Evolutionary conservation across 345 rosid species (phyloP).

Genomic region (Leavenworthia alabamica): DNA sequence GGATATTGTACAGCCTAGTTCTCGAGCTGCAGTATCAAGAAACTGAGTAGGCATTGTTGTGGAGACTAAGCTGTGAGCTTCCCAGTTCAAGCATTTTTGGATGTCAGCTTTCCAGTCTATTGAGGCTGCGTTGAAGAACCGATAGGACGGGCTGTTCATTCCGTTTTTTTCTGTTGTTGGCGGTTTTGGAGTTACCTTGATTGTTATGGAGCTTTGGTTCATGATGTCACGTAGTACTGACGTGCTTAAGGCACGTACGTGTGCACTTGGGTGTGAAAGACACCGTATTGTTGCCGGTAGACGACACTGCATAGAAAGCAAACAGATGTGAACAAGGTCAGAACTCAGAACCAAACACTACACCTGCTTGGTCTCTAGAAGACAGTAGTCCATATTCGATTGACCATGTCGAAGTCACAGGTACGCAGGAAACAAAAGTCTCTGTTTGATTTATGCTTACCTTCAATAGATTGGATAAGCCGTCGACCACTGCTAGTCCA

Average conservation of each 20-base stretch:
- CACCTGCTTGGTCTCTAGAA: background rate
- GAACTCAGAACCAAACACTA: background rate
- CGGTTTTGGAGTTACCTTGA: conserved; percentile 35
- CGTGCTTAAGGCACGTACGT: conserved; percentile 82
- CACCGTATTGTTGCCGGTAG: conserved; percentile 75
- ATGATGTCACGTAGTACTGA: conserved; percentile 73
- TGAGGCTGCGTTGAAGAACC: conserved; percentile 42
- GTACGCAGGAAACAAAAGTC: too few relatives aligned
- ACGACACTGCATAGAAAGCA: conserved; percentile 68
- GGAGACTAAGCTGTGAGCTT: conserved; percentile 74
- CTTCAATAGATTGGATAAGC: conserved; percentile 84
- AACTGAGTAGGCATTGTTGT: conserved; percentile 57
- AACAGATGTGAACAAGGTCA: background rate
- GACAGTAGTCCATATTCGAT: background rate
- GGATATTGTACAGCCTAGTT: conserved; percentile 59
- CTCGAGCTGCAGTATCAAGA: conserved; percentile 68
- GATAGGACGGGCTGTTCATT: conserved; percentile 41
- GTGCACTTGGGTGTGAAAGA: conserved; percentile 90
- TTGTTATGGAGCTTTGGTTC: conserved; percentile 42
- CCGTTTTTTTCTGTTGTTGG: conserved; percentile 50
- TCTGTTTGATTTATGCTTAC: conserved; percentile 30
- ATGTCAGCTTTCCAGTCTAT: conserved; percentile 79
- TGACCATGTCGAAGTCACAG: too few relatives aligned
- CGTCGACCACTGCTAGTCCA: conserved; percentile 80
- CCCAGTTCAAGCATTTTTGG: conserved; percentile 79